Base-by-base conservation (phyloP, 495 filamentous ascomycete genomes). In the Articulospora tetracladia region DNA sequence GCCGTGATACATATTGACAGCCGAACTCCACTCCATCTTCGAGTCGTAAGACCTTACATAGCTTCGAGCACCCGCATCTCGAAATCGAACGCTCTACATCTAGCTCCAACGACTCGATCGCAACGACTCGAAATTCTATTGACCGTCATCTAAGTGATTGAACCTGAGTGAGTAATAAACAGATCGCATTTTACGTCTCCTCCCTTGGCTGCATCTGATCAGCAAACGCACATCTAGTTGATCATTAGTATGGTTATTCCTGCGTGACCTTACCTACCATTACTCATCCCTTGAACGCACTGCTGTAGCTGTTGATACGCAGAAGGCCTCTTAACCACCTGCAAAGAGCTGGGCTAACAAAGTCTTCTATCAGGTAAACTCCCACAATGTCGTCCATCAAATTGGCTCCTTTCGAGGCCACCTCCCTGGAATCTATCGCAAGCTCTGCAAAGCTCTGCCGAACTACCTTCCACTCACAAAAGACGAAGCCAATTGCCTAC, bases 401-500 rank as follows among this genome's bases (percentile, higher is more conserved):
- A 47, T 76, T 88, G 62, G 79, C 76, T 51, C 76, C 78, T 61
- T 81, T 92, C 63, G 74, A 89, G 70, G 76, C 77, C 54, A 93
- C 90, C 10, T 67, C 87, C 10, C 62, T 89, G 51, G 88, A 90
- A 27, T 72, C 72, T 55, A 91, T 97, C 65, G 75, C 84, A 17
- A 66, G 66, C 58, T 82, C 85, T 44, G 78, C 81, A 68, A 77
- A 79, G 59, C 77, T 72, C 11, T 72, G 83, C 12, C 83, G 84
- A 68, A 73, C 77, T 55, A 78, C 86, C 22, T 98, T 91, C 76
- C 76, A 79, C 62, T 78, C 89, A 15, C 86, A 93, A 72, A 90
- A 88, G 76, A 96, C 91, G 2, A 88, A 89, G 67, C 79, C 88
- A 55, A 69, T 97, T 57, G 82, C 88, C 64, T 98, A 89, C 78